A percentile compares a stretch with the other conserved stretches of the same genome.
These are phyloP conservation scores for Cryomyces minteri DNA, from an alignment of 495 filamentous ascomycete species.

Conservation along the genomic window DNA sequence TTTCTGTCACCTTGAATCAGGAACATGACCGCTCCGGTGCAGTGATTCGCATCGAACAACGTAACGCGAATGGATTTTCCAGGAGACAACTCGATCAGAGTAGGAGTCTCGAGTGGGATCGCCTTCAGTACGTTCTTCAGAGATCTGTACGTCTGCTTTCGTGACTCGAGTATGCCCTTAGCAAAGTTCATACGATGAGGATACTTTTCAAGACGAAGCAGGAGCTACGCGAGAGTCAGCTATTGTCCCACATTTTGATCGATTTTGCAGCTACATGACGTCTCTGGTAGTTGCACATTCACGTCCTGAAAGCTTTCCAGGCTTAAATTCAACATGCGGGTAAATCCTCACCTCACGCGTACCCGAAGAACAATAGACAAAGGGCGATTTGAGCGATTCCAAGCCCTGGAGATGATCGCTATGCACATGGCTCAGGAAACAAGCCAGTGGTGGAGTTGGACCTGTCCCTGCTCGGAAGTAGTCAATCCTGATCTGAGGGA, in stretches of 20 bases:
- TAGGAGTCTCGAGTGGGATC: conserved; percentile 70
- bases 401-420: conserved; percentile 76
- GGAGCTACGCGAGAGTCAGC: conserved; percentile 22
- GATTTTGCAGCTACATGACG: not conserved
- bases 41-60: conserved; percentile 84
- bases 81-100: conserved; percentile 52
- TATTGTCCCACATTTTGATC: not conserved
- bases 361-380: conserved; percentile 77
- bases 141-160: conserved; percentile 52
- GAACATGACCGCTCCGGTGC: conserved; percentile 85
- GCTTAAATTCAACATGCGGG: not conserved
- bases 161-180: conserved; percentile 55
- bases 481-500: conserved; percentile 63
- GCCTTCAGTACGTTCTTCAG: conserved; percentile 60
- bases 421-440: conserved; percentile 86
- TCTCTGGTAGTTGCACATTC: too few species aligned
- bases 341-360: conserved; percentile 45
- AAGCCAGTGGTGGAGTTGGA: conserved; percentile 49
- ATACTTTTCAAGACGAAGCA: conserved; percentile 58
- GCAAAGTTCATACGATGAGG: conserved; percentile 64
- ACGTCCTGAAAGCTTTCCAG: too few species aligned
- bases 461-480: conserved; percentile 51
- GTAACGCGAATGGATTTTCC: conserved; percentile 60
- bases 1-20: conserved; percentile 63
- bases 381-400: conserved; percentile 55